Evolutionary conservation across 1,284 basidiomycete genomes (phyloP), one percentile per base, ranked within the genome.

Genomic region (Fomitopsis palustris): DNA sequence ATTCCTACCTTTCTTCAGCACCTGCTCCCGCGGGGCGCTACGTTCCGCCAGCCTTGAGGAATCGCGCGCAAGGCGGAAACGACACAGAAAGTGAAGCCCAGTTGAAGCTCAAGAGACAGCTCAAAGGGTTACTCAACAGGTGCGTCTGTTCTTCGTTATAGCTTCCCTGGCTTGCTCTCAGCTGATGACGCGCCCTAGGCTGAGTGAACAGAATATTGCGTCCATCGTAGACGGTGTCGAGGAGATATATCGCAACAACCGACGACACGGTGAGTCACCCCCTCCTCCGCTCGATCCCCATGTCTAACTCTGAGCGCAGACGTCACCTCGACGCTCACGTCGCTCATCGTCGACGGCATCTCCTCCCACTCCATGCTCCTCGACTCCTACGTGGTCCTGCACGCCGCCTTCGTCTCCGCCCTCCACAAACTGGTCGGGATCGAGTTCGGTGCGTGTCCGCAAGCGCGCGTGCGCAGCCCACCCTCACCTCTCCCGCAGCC

Each of bases 41-140:
- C 71, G 67, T 90, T 52, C 85, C 89, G 16, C 87, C 90, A 37
- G 80, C 87, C 67, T 73, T 89, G 14, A 79, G 90, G 58, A 78
- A 81, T 60, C 67, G 67, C 52, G 67, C 75, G 53, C 60, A 67
- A 51, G 53, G 63, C 35, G 65, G 72, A 2, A 39, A 52, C 42
- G 75, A n/a, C 68, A 57, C 72, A 70, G 59, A 72, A 56, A 82
- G 77, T 0, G 86, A 88, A 64, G 79, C 77, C 38, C 74, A 82
- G 45, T 61, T 79, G 9, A 93, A 92, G 72, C 79, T 98, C 23
- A 85, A 80, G 7, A 83, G 90, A 55, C 92, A 92, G 66, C 75
- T 94, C 14, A 95, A 97, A 73, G 95, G 96, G 71, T 76, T 94
- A 9, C 80, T 98, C 53, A 98, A 98, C 73, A 83, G 92, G 88